Base-by-base conservation (phyloP, 495 filamentous ascomycete genomes). In the Chaetomium tenue region DNA sequence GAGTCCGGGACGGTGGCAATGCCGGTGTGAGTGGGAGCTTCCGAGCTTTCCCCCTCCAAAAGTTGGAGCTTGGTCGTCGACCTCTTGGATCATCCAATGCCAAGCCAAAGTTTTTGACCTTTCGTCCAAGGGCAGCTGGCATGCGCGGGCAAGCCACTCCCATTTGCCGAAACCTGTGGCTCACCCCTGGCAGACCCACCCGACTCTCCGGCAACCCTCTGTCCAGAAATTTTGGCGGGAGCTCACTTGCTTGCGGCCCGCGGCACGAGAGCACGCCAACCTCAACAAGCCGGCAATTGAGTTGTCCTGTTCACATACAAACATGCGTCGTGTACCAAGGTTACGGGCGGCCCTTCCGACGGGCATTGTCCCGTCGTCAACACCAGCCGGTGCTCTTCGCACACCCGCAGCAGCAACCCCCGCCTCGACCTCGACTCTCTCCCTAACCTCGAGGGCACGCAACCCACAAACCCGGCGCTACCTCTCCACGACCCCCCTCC, bases 261-360 rank as follows among this genome's bases (percentile, higher is more conserved):
- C 39, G 39, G 48, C 33, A 50, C 18, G 53, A 61, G 42, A 59
- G 44, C 16, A 40, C 18, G 13, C 12, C 59, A 58, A 53, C 40
- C 15, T n/a, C 40, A 25, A 48, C 40, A 23, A 26, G 28, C 52
- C 61, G 53, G 54, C 64, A 54, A 66, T 68, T 66, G 60, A 68
- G 40, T 46, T 30, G 40, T n/a, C 53, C 11, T 40, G 20, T 9
- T 0, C 44, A 52, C 39, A 33, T 40, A 20, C 40, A 50, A 63
- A 44, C 16, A 76, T 76, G 74, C 71, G 74, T 64, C 64, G 70
- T 30, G 39, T 76, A 55, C 61, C 64, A 23, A 71, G 74, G 68
- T 56, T 76, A 69, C 65, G 67, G 28, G 54, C 61, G 63, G 44
- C 67, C 15, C 61, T 58, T 26, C 61, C 70, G n/a, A 60, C 67